These are phyloP conservation scores for Dactylellina sp. DNA, from an alignment of 2,329 filamentous ascomycete species.

Conservation along the genomic window DNA sequence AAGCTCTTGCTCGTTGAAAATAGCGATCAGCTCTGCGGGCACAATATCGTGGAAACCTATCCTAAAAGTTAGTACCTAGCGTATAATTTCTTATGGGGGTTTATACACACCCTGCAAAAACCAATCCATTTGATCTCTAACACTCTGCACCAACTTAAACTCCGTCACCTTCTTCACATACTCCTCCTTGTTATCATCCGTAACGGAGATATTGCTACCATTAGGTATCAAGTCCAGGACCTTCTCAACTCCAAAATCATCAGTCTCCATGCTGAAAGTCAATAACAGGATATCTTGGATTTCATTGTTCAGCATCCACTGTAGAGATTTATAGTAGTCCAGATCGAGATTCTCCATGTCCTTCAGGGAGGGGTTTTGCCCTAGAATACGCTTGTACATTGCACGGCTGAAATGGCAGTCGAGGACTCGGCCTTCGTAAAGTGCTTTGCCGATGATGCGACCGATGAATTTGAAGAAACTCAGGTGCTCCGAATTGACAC, in stretches of 20 bases:
- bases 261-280: slow-evolving; percentile 92
- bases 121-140: slow-evolving; percentile 91
- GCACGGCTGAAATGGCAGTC: slow-evolving; percentile 99
- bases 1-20: slow-evolving; percentile 98
- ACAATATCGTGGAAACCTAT: slow-evolving; percentile 97
- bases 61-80: slow-evolving; percentile 61
- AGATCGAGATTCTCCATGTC: slow-evolving; percentile 99
- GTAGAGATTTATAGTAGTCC: slow-evolving; percentile 97
- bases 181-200: slow-evolving; percentile 98
- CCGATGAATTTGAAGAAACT: slow-evolving; percentile 99
- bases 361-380: slow-evolving; percentile 95
- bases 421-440: slow-evolving; percentile 94
- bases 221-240: slow-evolving; percentile 87
- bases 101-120: slow-evolving; percentile 79
- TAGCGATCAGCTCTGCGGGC: slow-evolving; percentile 89
- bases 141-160: slow-evolving; percentile 89
- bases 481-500: slow-evolving; percentile 93
- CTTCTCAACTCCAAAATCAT: slow-evolving; percentile 90
- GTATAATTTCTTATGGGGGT: slow-evolving; percentile 7
- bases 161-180: slow-evolving; percentile 95
- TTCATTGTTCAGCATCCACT: slow-evolving; percentile 99
- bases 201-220: slow-evolving; percentile 91
- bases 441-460: slow-evolving; percentile 95
- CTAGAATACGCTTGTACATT: slow-evolving; percentile 96
- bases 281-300: slow-evolving; percentile 98